Evolutionary conservation across 352 stramenopile genomes (phyloP).

Genomic region (Globisporangium paddicum): DNA sequence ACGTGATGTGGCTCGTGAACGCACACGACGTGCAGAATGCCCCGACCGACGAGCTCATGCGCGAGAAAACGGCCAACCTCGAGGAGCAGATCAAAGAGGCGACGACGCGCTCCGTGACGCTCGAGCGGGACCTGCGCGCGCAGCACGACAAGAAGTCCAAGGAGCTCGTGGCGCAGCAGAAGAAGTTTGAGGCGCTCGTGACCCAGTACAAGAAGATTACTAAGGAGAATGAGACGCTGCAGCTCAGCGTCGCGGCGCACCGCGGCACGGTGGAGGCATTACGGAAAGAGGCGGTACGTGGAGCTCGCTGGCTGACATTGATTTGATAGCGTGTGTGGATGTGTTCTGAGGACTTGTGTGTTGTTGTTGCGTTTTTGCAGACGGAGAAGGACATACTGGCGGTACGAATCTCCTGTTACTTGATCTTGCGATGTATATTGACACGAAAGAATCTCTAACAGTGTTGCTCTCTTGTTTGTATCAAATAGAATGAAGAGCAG

Average conservation of each 20-base stretch:
- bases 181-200: conserved; percentile 78
- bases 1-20: conserved; percentile 85
- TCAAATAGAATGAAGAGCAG: conserved; percentile 80
- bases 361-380: conserved; percentile 25
- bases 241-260: conserved; percentile 58
- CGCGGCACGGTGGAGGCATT: conserved; percentile 64
- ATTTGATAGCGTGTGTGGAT: background rate
- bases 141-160: conserved; percentile 75
- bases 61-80: conserved; percentile 85
- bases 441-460: conserved; percentile 1
- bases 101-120: conserved; percentile 51
- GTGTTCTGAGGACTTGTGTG: background rate
- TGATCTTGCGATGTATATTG: too few species aligned
- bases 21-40: conserved; percentile 64
- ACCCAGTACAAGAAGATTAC: conserved; percentile 80
- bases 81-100: conserved; percentile 87
- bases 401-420: conserved; percentile 27
- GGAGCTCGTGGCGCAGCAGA: conserved; percentile 65
- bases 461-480: background rate
- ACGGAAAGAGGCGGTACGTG: conserved; percentile 79
- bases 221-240: conserved; percentile 73
- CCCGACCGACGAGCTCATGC: conserved; percentile 80
- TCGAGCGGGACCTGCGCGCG: conserved; percentile 68
- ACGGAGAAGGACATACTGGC: conserved; percentile 86
- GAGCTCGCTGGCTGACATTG: background rate